These are phyloP conservation scores for Capsicum chinense DNA, from an alignment of 257 asterid species.

Conservation along the genomic window DNA sequence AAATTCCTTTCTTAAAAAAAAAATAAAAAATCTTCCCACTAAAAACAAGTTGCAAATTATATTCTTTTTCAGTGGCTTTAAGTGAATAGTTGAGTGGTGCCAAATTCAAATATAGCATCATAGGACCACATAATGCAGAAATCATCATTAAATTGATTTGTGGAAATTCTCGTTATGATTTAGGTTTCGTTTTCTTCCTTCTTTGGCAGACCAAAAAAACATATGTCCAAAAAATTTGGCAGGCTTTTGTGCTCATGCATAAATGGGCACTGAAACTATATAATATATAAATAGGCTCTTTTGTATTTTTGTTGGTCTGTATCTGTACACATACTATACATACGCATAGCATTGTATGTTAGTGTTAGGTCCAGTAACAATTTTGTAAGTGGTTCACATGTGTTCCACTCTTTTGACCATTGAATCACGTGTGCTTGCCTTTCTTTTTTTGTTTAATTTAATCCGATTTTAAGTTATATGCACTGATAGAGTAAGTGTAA, in stretches of 20 bases:
- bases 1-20: too few relatives aligned
- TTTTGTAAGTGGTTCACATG: constrained; percentile 17
- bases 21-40: not conserved
- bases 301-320: not conserved
- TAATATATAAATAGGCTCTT: not conserved
- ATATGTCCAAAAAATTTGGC: not conserved
- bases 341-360: too few relatives aligned
- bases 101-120: not conserved
- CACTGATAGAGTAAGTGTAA: too few relatives aligned
- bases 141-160: not conserved
- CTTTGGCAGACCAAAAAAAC: not conserved
- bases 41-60: not conserved
- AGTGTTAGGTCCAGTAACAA: not conserved
- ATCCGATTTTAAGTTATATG: too few relatives aligned
- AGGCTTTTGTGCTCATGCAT: not conserved
- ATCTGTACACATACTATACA: not conserved
- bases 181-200: not conserved
- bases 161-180: constrained; percentile 20
- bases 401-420: constrained; percentile 2
- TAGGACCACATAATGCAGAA: constrained; percentile 27
- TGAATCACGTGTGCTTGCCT: not conserved
- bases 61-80: not conserved
- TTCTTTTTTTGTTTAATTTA: not conserved
- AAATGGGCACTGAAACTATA: not conserved
- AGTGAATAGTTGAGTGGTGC: not conserved